Percentiles rank a stretch among this genome's conserved stretches.
These are phyloP conservation scores for Xerophyta viscosa DNA, from an alignment of 106 monocot species.

Conservation along the genomic window DNA sequence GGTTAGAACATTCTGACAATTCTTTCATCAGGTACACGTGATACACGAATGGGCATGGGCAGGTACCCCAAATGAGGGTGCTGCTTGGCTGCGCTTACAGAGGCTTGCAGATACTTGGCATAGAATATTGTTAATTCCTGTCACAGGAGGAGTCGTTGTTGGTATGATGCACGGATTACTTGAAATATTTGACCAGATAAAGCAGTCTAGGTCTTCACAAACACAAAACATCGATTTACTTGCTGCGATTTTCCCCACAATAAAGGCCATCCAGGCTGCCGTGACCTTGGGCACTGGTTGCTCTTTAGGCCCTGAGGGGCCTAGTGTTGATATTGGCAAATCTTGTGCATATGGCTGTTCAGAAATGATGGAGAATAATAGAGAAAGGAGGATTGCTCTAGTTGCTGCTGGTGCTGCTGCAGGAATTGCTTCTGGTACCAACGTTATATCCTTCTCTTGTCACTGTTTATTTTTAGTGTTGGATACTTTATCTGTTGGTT, in stretches of 20 bases:
- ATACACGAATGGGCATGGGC: constrained; percentile 99
- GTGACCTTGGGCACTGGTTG: constrained; percentile 98
- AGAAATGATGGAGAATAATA: constrained; percentile 99
- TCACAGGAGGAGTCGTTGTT: constrained; percentile 97
- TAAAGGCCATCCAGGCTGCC: constrained; percentile 96
- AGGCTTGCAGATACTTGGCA: constrained; percentile 95
- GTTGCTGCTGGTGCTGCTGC: constrained; percentile 99
- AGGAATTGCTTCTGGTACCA: constrained; percentile 96
- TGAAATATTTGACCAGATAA: constrained; percentile 97
- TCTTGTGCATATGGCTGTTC: constrained; percentile 97
- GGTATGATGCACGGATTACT: constrained; percentile 99
- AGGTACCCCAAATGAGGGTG: constrained; percentile 97
- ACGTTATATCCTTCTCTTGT: not conserved
- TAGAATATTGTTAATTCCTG: constrained; percentile 84
- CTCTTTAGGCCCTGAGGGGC: constrained; percentile 98
- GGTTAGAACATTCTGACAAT: not conserved
- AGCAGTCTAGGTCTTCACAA: constrained; percentile 66
- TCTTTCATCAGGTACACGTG: constrained; percentile 69
- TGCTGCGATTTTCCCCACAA: constrained; percentile 74
- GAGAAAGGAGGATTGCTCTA: constrained; percentile 95
- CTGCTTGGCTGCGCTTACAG: constrained; percentile 95
- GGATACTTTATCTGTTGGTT: too few relatives aligned
- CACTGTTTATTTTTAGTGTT: not conserved
- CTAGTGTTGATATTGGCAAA: constrained; percentile 98
- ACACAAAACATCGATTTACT: constrained; percentile 58